Evolutionary conservation across 2,329 filamentous ascomycete genomes (phyloP).

Genomic region (Colletotrichum sp.): DNA sequence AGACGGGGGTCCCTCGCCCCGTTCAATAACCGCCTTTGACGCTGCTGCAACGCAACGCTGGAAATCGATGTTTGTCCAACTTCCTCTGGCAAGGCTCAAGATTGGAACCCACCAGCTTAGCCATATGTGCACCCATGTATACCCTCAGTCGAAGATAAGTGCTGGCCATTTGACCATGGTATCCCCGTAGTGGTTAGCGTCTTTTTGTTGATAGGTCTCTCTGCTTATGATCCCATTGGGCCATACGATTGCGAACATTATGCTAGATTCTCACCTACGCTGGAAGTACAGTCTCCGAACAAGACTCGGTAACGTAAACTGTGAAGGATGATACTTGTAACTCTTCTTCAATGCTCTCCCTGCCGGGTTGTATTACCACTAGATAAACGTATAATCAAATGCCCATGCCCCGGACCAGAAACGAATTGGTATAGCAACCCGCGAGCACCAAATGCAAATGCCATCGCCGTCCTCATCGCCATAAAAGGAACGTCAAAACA

Average conservation of each 20-base stretch:
- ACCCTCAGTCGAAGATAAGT: not conserved
- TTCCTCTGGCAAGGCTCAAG: not conserved
- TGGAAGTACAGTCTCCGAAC: not conserved
- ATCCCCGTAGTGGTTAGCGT: not conserved
- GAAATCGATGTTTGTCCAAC: not conserved
- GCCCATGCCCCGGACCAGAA: constrained; percentile 14
- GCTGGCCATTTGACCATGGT: not conserved
- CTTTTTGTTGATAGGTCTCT: not conserved
- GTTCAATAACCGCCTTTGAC: not conserved
- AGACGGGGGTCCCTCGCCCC: not conserved
- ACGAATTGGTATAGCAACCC: constrained; percentile 17
- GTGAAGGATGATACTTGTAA: not conserved
- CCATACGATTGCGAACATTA: not conserved
- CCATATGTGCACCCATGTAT: not conserved
- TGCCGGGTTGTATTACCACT: constrained; percentile 18
- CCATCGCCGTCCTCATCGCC: constrained; percentile 13
- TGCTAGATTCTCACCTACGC: not conserved
- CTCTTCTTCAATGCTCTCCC: constrained; percentile 4
- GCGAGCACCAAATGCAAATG: constrained; percentile 17
- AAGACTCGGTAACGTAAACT: not conserved
- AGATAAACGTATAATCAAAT: constrained; percentile 16
- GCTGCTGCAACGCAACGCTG: not conserved
- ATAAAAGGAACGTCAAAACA: constrained; percentile 5
- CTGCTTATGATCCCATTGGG: not conserved
- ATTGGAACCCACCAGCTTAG: not conserved